A percentile compares a stretch with the other conserved stretches of the same genome.
Conservation (phyloP, 2,329 filamentous ascomycete genomes). For the Talaromyces sp. region DNA sequence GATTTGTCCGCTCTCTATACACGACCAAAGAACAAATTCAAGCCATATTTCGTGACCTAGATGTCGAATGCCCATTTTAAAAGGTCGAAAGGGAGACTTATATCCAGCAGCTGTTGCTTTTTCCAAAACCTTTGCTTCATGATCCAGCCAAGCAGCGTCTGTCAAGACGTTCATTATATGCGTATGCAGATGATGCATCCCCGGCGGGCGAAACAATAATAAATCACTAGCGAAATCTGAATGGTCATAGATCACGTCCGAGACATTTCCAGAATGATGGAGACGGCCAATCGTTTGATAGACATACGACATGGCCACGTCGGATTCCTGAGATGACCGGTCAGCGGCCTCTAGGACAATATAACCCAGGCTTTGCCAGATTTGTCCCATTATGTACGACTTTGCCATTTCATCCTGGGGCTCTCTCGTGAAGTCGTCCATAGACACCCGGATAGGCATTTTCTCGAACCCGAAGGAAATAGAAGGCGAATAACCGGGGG, state of each 20-base stretch:
- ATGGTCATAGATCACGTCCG: slow-evolving; percentile 39
- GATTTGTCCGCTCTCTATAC: slow-evolving; percentile 41
- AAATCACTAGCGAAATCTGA: slow-evolving; percentile 21
- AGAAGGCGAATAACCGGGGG: background rate
- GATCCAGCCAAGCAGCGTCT: slow-evolving; percentile 40
- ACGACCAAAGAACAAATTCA: slow-evolving; percentile 46
- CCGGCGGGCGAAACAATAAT: slow-evolving; percentile 34
- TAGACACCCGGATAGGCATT: background rate
- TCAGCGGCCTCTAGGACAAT: slow-evolving; percentile 40
- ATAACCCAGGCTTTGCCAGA: slow-evolving; percentile 34
- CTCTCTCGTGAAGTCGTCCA: slow-evolving; percentile 21
- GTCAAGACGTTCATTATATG: slow-evolving; percentile 43
- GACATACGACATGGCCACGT: slow-evolving; percentile 39
- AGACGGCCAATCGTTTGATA: slow-evolving; percentile 39
- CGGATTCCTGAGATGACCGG: slow-evolving; percentile 24
- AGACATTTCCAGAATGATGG: slow-evolving; percentile 39
- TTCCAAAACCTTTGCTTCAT: slow-evolving; percentile 32
- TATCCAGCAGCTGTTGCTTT: slow-evolving; percentile 32
- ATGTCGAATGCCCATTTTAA: slow-evolving; percentile 36
- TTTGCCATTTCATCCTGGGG: slow-evolving; percentile 19
- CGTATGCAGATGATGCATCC: slow-evolving; percentile 37
- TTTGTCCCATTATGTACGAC: slow-evolving; percentile 26
- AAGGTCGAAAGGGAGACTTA: slow-evolving; percentile 31
- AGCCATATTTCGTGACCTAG: slow-evolving; percentile 45
- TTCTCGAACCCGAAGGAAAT: background rate